Evolutionary conservation across 2,329 filamentous ascomycete species (phyloP), one percentile per base, ranked within the genome.

Genomic region (Trichoderma atrobrunneum): DNA sequence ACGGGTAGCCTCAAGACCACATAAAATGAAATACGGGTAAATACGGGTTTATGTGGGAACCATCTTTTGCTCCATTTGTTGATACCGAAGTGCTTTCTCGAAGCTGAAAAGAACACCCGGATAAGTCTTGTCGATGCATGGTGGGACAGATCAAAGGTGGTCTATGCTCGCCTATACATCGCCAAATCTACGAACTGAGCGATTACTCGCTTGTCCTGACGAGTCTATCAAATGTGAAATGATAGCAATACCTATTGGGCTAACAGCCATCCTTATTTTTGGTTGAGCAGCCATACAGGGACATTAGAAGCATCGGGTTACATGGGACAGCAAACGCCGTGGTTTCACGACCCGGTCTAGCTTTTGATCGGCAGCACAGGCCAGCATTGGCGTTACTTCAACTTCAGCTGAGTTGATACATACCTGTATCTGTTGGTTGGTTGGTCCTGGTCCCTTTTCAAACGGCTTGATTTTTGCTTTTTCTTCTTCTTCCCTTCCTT

Each of bases 361-460:
- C 67, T 16, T 14, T 51, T 61, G 67, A 62, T 62, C 59, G 39
- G 30, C 67, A 70, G 67, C n/a, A 70, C 57, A 70, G 21, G 39
- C 39, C 12, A 54, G 24, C 8, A 51, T 21, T 16, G 16, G 26
- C 28, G 51, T 39, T 32, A 24, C 48, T 54, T 54, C 21, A 24
- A 36, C 51, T 43, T 67, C 51, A 67, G 64, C 51, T 67, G 64
- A 10, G 11, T 56, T 24, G 10, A n/a, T 8, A 43, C 36, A 18
- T 39, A 18, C 36, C 3, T 7, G 36, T 43, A 39, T 24, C 39
- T 54, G 64, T 34, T 30, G 16, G 64, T 43, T 24, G 64, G 51
- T 36, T 30, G 32, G 64, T 43, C 51, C 64, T 43, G 2, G 21
- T 66, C 43, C 8, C 16, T 14, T 7, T n/a, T 39, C 30, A 57